Percentiles rank a stretch among this genome's conserved stretches.
Conservation (phyloP, 2,329 filamentous ascomycete species). For the Aspergillus amoenus region DNA sequence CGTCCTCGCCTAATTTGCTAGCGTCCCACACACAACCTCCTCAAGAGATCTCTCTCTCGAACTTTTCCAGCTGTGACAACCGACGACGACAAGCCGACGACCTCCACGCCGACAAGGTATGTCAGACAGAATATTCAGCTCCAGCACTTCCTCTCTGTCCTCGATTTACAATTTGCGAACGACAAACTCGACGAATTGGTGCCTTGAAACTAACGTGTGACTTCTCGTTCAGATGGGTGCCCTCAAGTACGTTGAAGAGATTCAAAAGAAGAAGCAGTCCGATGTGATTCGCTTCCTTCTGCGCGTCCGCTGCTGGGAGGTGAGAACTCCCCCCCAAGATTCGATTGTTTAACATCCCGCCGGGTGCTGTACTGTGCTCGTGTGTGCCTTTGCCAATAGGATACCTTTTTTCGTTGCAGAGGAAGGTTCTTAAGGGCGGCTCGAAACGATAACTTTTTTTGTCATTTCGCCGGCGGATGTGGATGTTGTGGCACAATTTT, state of each 20-base stretch:
- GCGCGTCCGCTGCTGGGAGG: slow-evolving; percentile 99
- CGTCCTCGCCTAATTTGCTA: slow-evolving; percentile 41
- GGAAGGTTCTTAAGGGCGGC: slow-evolving; percentile 32
- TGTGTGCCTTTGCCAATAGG: slow-evolving; percentile 33
- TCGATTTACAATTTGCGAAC: slow-evolving; percentile 12
- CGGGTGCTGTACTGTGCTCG: slow-evolving; percentile 26
- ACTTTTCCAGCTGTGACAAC: slow-evolving; percentile 39
- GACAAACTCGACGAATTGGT: neutral
- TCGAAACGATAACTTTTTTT: slow-evolving; percentile 20
- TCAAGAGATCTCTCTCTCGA: slow-evolving; percentile 32
- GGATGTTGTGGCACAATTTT: slow-evolving; percentile 51
- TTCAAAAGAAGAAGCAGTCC: slow-evolving; percentile 99
- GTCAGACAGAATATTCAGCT: slow-evolving; percentile 17
- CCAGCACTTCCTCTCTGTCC: neutral
- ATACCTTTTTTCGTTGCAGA: slow-evolving; percentile 23
- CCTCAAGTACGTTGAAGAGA: slow-evolving; percentile 99
- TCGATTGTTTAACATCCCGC: slow-evolving; percentile 39
- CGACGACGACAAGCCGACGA: slow-evolving; percentile 42
- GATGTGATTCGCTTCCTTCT: slow-evolving; percentile 99
- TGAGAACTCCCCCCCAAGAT: slow-evolving; percentile 43
- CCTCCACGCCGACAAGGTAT: slow-evolving; percentile 47
- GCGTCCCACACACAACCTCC: slow-evolving; percentile 44
- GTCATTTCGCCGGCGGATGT: slow-evolving; percentile 34
- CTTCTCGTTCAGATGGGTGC: slow-evolving; percentile 76
- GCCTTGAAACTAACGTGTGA: slow-evolving; percentile 5